These are phyloP conservation scores for Botrytis cinerea DNA, from an alignment of 2,329 filamentous ascomycete genomes.

Conservation along the genomic window DNA sequence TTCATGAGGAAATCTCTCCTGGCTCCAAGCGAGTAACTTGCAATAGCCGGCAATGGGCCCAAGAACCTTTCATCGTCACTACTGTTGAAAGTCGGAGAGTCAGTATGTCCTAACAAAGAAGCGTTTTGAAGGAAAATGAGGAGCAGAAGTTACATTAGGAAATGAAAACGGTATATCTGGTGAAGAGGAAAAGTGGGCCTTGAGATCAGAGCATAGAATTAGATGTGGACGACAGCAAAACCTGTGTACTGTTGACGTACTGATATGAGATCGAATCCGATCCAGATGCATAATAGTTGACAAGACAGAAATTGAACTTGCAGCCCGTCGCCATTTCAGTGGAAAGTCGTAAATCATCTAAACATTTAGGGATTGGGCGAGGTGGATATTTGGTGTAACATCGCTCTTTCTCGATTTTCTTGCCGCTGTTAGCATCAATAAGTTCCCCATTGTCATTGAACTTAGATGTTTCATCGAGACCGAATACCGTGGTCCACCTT, in stretches of 20 bases:
- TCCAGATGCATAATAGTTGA: constrained; percentile 81
- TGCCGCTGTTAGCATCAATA: constrained; percentile 48
- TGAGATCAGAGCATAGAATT: neutral
- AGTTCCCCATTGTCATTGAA: constrained; percentile 53
- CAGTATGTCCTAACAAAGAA: neutral
- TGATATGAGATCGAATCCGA: constrained; percentile 78
- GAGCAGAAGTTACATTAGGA: neutral
- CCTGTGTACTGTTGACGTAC: neutral
- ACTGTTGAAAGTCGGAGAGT: constrained; percentile 22
- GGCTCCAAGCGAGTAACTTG: constrained; percentile 72
- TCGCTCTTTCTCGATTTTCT: constrained; percentile 52
- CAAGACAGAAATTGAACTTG: constrained; percentile 75
- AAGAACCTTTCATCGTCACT: constrained; percentile 80
- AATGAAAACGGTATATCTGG: neutral
- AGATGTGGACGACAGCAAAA: neutral
- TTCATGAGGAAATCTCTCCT: constrained; percentile 76
- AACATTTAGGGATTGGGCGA: constrained; percentile 69
- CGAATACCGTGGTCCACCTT: constrained; percentile 62
- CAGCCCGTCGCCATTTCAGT: constrained; percentile 68
- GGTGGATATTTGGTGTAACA: constrained; percentile 58
- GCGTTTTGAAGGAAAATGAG: neutral
- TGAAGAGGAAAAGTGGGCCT: neutral
- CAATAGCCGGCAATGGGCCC: constrained; percentile 68
- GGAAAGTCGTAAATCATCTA: constrained; percentile 62
- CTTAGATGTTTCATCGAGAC: constrained; percentile 60